Conservation (phyloP, 2,329 filamentous ascomycete species). For the Beauveria scarabaeidicola region DNA sequence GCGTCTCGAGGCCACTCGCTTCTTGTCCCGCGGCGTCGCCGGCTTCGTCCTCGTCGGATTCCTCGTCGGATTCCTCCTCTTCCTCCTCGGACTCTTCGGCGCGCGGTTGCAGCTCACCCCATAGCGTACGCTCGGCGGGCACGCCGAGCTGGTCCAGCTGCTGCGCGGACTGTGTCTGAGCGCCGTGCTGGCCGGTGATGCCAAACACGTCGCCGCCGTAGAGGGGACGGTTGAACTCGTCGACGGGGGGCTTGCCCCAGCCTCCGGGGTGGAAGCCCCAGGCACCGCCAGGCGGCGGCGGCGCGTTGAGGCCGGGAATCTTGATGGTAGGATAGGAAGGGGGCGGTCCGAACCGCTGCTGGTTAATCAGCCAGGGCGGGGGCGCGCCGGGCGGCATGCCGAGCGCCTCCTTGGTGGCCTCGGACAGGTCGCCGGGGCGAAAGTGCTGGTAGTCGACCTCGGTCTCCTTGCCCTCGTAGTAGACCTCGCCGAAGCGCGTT, state of each 20-base stretch:
- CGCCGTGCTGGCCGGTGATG: constrained; percentile 43
- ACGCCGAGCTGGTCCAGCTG: constrained; percentile 48
- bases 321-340: constrained; percentile 94
- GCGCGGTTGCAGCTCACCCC: constrained; percentile 82
- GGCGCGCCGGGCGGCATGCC: constrained; percentile 90
- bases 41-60: constrained; percentile 61
- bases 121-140: constrained; percentile 76
- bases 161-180: constrained; percentile 14
- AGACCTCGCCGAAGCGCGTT: constrained; percentile 95
- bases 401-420: constrained; percentile 83
- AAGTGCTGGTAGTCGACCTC: constrained; percentile 91
- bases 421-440: constrained; percentile 80
- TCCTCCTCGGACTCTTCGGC: constrained; percentile 68
- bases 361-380: constrained; percentile 94
- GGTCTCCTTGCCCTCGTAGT: constrained; percentile 97
- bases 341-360: constrained; percentile 86
- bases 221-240: constrained; percentile 83
- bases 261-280: constrained; percentile 96
- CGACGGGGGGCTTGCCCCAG: constrained; percentile 91
- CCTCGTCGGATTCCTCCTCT: constrained; percentile 66
- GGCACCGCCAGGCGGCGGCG: constrained; percentile 75
- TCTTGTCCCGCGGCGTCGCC: constrained; percentile 51
- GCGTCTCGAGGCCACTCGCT: constrained; percentile 69
- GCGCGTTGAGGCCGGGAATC: constrained; percentile 88
- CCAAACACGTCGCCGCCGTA: constrained; percentile 96